phyloP scores from a whole-genome alignment of 352 stramenopile species.

The Pythium folliculosum region DNA sequence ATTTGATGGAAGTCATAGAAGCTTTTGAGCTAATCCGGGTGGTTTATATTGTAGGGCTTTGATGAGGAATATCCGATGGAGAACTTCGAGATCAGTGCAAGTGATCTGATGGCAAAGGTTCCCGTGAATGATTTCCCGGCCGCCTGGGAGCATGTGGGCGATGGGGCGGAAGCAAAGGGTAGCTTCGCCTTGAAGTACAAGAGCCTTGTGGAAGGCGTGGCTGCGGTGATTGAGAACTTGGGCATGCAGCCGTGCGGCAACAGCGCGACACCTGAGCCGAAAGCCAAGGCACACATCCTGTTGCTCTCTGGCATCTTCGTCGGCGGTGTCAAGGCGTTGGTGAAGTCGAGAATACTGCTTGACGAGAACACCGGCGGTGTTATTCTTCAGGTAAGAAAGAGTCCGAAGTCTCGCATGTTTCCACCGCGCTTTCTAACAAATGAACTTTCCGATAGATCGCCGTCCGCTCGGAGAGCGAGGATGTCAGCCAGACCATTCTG shows the following conservation, averaged over 20 bases:
- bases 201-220: constrained; percentile 94
- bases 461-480: constrained; percentile 93
- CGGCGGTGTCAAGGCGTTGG: constrained; percentile 92
- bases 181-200: constrained; percentile 98
- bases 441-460: constrained; percentile 88
- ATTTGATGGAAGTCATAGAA: too few species aligned
- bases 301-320: constrained; percentile 97
- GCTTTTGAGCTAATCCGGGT: too few species aligned
- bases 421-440: neutral
- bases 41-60: constrained; percentile 69
- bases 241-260: constrained; percentile 98
- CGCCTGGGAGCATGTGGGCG: constrained; percentile 95
- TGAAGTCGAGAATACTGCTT: constrained; percentile 95
- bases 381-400: constrained; percentile 77
- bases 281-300: constrained; percentile 95
- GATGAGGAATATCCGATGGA: constrained; percentile 99
- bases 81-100: constrained; percentile 93
- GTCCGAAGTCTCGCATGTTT: neutral
- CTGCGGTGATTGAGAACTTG: constrained; percentile 95
- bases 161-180: constrained; percentile 94
- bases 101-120: constrained; percentile 98
- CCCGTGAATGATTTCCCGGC: constrained; percentile 95
- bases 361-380: constrained; percentile 90
- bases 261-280: constrained; percentile 86
- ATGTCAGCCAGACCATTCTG: constrained; percentile 96